Evolutionary conservation across 2,329 filamentous ascomycete genomes (phyloP).

Genomic region (Fusarium sp.): DNA sequence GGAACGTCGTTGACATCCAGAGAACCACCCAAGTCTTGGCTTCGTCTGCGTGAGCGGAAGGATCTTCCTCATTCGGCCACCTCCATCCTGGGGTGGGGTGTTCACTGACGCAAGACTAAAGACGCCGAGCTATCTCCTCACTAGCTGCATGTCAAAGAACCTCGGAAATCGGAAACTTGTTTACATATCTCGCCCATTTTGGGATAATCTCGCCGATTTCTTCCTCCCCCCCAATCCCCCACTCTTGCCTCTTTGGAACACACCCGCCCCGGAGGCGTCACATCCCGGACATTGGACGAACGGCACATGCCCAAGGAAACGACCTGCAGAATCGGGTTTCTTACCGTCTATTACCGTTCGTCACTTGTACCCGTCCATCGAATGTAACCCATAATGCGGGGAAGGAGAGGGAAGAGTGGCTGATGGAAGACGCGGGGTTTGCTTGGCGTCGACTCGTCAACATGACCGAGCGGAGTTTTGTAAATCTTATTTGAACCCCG

Average conservation of each 20-base stretch:
- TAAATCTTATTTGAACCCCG: background rate
- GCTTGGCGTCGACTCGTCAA: background rate
- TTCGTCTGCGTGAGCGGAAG: background rate
- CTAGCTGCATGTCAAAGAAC: background rate
- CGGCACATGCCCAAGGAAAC: background rate
- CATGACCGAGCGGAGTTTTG: background rate
- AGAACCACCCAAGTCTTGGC: background rate
- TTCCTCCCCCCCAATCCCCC: conserved; percentile 1
- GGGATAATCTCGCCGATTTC: conserved; percentile 6
- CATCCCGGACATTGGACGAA: background rate
- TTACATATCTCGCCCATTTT: background rate
- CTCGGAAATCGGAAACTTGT: background rate
- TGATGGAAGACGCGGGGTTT: conserved; percentile 6
- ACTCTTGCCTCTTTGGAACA: background rate
- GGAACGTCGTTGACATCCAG: no score
- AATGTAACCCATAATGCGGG: no score
- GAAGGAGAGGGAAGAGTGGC: background rate
- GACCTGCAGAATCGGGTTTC: no score
- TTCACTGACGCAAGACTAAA: background rate
- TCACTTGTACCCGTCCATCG: no score
- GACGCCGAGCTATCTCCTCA: background rate
- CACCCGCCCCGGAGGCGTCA: background rate
- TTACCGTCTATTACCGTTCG: no score
- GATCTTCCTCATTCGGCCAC: conserved; percentile 4
- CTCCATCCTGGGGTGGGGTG: background rate